Evolutionary conservation across 169 alveolate genomes (phyloP), one percentile per base, ranked within the genome.

Genomic region (Cryptosporidium parvum): DNA sequence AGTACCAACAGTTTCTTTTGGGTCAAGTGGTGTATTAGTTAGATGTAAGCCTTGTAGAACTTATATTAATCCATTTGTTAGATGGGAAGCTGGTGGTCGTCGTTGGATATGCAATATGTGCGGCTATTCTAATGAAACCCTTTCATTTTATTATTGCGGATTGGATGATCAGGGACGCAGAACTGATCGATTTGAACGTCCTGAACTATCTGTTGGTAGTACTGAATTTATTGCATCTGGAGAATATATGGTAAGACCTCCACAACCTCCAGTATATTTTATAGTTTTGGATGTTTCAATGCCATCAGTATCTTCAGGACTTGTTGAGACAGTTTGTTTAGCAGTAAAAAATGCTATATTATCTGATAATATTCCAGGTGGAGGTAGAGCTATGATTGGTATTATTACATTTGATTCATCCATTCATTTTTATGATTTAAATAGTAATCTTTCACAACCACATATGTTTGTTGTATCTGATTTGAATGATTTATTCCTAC

Each of bases 61-160:
- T 1, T 98, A 97, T 93, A 96, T 98, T 62, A 98, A 98, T 92
- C 99, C 99, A 31, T 98, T 96, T 92, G 98, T 97, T 29, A 91
- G 94, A 91, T 97, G 98, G 95, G 98, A 96, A 69, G 96, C 96
- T 39, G 95, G 95, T 29, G 99, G 99, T n/a, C 92, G 97, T 51
- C 95, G 96, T 70, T 98, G 99, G 99, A 86, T 93, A 52, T 98
- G 99, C 92, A 98, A 98, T 93, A 69, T 98, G 91, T 98, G 99
- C 75, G 98, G 98, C 35, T 93, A 92, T 70, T 92, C 96, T 37
- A 98, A 98, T 92, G 97, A 96, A 80, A 95, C 98, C 39, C 98
- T 95, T 48, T 95, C 93, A 65, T 95, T 72, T 39, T 85, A 85
- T 75, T 85, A 70, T 42, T 85, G 92, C 45, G 87, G 86, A 14